A percentile compares a stretch with the other conserved stretches of the same genome.
Evolutionary conservation across 495 filamentous ascomycete genomes (phyloP).

Genomic region (Friedmanniomyces simplex): DNA sequence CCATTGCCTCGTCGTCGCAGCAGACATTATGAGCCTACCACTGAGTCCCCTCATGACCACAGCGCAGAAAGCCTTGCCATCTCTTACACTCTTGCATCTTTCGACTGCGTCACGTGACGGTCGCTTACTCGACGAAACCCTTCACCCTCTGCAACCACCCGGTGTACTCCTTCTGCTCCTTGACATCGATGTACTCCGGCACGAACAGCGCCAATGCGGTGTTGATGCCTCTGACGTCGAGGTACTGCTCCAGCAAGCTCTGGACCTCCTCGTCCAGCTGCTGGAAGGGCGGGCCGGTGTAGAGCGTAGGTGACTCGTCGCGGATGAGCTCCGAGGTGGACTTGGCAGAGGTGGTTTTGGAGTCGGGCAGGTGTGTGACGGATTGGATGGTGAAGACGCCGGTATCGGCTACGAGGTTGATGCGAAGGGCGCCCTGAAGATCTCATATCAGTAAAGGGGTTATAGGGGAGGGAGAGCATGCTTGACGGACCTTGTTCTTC

Average conservation of each 20-base stretch:
- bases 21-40: no score
- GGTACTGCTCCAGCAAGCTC: slow-evolving; percentile 78
- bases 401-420: slow-evolving; percentile 81
- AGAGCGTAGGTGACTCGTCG: slow-evolving; percentile 36
- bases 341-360: slow-evolving; percentile 56
- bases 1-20: no score
- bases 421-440: slow-evolving; percentile 59
- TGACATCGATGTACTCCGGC: slow-evolving; percentile 93
- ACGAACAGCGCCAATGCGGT: slow-evolving; percentile 79
- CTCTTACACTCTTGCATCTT: no score
- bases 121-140: slow-evolving; percentile 20
- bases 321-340: slow-evolving; percentile 44
- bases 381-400: slow-evolving; percentile 84
- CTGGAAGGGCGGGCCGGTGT: slow-evolving; percentile 85
- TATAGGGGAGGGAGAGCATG: neutral
- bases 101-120: no score
- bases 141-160: slow-evolving; percentile 57
- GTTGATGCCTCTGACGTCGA: slow-evolving; percentile 90
- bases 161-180: slow-evolving; percentile 98
- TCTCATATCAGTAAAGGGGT: neutral
- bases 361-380: slow-evolving; percentile 71
- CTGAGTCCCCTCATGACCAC: no score
- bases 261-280: slow-evolving; percentile 95
- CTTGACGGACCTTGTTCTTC: slow-evolving; percentile 38
- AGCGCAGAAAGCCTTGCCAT: no score